Percentiles rank a stretch among this genome's conserved stretches.
Conservation (phyloP, 495 filamentous ascomycete genomes). For the Clavariopsis aquatica region DNA sequence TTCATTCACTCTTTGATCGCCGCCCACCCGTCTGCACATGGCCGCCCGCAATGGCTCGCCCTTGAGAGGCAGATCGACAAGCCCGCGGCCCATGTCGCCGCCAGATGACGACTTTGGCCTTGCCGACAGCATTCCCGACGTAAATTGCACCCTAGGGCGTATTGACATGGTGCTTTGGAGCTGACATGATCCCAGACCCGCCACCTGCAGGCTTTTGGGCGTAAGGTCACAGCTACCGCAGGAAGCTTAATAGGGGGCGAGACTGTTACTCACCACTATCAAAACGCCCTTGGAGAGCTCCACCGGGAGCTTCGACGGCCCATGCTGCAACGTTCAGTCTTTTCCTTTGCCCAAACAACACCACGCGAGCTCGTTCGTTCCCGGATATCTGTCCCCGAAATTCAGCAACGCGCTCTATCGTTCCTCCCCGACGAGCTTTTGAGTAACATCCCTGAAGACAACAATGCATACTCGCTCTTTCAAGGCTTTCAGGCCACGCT, state of each 20-base stretch:
- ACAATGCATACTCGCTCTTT: slow-evolving; percentile 87
- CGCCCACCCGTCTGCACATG: slow-evolving; percentile 22
- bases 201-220: slow-evolving; percentile 86
- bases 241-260: slow-evolving; percentile 73
- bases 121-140: slow-evolving; percentile 27
- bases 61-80: slow-evolving; percentile 32
- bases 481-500: slow-evolving; percentile 93
- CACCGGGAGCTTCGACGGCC: slow-evolving; percentile 85
- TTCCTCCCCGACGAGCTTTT: slow-evolving; percentile 91
- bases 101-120: slow-evolving; percentile 30
- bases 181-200: slow-evolving; percentile 60
- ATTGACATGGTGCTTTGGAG: not conserved
- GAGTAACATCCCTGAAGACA: slow-evolving; percentile 77
- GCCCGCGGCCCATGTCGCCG: slow-evolving; percentile 33
- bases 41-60: slow-evolving; percentile 35
- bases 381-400: slow-evolving; percentile 85
- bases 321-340: slow-evolving; percentile 80
- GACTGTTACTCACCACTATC: slow-evolving; percentile 65
- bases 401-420: slow-evolving; percentile 88
- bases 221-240: slow-evolving; percentile 93
- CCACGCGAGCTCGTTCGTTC: slow-evolving; percentile 92
- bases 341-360: slow-evolving; percentile 81
- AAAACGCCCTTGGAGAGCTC: slow-evolving; percentile 83
- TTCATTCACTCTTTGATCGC: slow-evolving; percentile 6
- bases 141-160: not conserved